A percentile compares a stretch with the other conserved stretches of the same genome.
These are phyloP conservation scores for Tetragonia tetragonoides DNA, from an alignment of 148 eudicot species.

Conservation along the genomic window DNA sequence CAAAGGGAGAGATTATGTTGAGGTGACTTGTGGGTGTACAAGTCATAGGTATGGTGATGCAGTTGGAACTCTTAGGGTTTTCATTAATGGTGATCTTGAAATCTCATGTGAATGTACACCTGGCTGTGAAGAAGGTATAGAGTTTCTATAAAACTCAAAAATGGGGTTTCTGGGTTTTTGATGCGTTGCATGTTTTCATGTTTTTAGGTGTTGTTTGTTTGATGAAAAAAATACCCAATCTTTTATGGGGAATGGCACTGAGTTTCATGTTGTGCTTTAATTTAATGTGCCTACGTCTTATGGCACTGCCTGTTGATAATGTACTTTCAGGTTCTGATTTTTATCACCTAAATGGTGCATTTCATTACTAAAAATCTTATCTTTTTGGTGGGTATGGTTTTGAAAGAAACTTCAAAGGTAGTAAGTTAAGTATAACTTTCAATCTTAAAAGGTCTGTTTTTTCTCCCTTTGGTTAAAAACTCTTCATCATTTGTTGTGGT, in stretches of 20 bases:
- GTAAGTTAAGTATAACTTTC: neutral
- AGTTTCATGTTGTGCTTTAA: conserved; percentile 11
- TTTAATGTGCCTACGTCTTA: neutral
- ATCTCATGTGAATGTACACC: conserved; percentile 69
- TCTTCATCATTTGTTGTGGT: neutral
- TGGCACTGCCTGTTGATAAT: conserved; percentile 7
- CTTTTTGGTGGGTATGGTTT: neutral
- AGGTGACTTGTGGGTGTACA: conserved; percentile 71
- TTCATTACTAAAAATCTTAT: neutral
- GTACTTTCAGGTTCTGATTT: conserved; percentile 1
- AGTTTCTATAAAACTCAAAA: too few relatives aligned
- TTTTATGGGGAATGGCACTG: neutral
- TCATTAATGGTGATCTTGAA: conserved; percentile 46
- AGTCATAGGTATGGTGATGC: conserved; percentile 68
- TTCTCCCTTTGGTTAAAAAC: neutral
- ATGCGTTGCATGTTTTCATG: conserved; percentile 13
- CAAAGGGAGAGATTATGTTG: conserved; percentile 38
- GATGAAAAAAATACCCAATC: too few relatives aligned
- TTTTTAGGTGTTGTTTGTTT: neutral
- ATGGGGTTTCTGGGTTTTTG: neutral
- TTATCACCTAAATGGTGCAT: conserved; percentile 1
- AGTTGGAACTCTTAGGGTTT: conserved; percentile 72
- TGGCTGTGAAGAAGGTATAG: conserved; percentile 61
- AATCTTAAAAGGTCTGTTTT: neutral
- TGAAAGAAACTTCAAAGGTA: neutral